phyloP scores from a whole-genome alignment of 2,329 filamentous ascomycete species.

The Microcyclospora tardicrescens region DNA sequence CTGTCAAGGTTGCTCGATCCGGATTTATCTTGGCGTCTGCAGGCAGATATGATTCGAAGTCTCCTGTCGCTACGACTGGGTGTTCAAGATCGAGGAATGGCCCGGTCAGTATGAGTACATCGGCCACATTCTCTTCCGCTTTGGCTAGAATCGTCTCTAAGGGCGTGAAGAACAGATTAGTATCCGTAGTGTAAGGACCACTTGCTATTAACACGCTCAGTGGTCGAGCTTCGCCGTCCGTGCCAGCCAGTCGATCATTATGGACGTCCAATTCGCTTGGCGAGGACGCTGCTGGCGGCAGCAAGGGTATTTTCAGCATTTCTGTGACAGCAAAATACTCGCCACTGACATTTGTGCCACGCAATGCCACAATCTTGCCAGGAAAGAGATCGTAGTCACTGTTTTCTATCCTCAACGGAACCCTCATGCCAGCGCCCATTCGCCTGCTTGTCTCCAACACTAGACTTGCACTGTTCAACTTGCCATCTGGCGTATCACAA shows the following conservation, averaged over 20 bases:
- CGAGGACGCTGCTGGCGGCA: conserved; percentile 61
- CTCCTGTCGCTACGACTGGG: conserved; percentile 57
- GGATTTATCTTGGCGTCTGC: conserved; percentile 32
- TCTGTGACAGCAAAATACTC: conserved; percentile 70
- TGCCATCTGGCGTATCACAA: conserved; percentile 74
- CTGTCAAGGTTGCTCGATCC: conserved; percentile 66
- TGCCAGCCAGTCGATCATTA: conserved; percentile 52
- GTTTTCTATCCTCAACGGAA: conserved; percentile 64
- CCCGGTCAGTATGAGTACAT: conserved; percentile 66
- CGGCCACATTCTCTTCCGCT: conserved; percentile 60
- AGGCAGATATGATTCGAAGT: conserved; percentile 32
- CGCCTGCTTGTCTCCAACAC: conserved; percentile 79
- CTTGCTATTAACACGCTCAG: conserved; percentile 66
- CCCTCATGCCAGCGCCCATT: conserved; percentile 67
- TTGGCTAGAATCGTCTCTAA: conserved; percentile 68
- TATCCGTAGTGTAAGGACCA: conserved; percentile 84
- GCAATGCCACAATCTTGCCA: conserved; percentile 80
- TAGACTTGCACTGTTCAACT: conserved; percentile 70
- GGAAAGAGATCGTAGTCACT: conserved; percentile 79
- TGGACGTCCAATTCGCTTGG: conserved; percentile 53
- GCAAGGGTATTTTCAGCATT: conserved; percentile 58
- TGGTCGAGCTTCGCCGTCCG: conserved; percentile 50
- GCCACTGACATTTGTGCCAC: conserved; percentile 77
- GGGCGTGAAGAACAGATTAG: conserved; percentile 82
- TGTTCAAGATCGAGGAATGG: conserved; percentile 91